A percentile compares a stretch with the other conserved stretches of the same genome.
Conservation (phyloP, 2,329 filamentous ascomycete species). For the Hypomyces perniciosus region DNA sequence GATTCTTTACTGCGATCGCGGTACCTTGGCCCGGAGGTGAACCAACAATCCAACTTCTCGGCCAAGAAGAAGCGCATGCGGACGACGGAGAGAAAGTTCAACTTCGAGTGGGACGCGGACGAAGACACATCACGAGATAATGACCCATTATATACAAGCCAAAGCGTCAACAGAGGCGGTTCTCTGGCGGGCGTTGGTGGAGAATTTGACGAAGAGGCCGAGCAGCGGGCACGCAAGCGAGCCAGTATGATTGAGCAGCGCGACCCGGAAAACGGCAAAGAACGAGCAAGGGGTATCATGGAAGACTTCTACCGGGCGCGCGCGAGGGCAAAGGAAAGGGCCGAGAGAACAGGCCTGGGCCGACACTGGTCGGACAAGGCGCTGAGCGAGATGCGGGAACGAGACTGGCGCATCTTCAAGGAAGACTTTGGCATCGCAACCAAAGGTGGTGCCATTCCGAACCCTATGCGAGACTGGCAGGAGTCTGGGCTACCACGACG, state of each 20-base stretch:
- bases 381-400: constrained; percentile 87
- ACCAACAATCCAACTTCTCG: constrained; percentile 76
- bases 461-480: constrained; percentile 91
- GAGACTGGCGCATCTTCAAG: constrained; percentile 99
- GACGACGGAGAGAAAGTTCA: constrained; percentile 95
- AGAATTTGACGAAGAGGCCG: constrained; percentile 48
- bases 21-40: constrained; percentile 88
- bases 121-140: constrained; percentile 71
- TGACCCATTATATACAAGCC: constrained; percentile 64
- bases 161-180: constrained; percentile 25
- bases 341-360: constrained; percentile 68
- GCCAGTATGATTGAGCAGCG: constrained; percentile 66
- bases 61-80: constrained; percentile 93
- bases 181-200: constrained; percentile 45
- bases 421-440: constrained; percentile 97
- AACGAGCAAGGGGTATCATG: constrained; percentile 72
- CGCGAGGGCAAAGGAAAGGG: constrained; percentile 62
- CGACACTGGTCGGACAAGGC: constrained; percentile 96
- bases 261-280: constrained; percentile 68
- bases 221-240: constrained; percentile 49
- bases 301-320: constrained; percentile 69
- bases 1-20: constrained; percentile 68
- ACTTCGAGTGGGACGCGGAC: constrained; percentile 94
- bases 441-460: constrained; percentile 85
- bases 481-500: constrained; percentile 76